A percentile compares a stretch with the other conserved stretches of the same genome.
These are phyloP conservation scores for Beauveria caledonica DNA, from an alignment of 2,329 filamentous ascomycete genomes.

Conservation along the genomic window DNA sequence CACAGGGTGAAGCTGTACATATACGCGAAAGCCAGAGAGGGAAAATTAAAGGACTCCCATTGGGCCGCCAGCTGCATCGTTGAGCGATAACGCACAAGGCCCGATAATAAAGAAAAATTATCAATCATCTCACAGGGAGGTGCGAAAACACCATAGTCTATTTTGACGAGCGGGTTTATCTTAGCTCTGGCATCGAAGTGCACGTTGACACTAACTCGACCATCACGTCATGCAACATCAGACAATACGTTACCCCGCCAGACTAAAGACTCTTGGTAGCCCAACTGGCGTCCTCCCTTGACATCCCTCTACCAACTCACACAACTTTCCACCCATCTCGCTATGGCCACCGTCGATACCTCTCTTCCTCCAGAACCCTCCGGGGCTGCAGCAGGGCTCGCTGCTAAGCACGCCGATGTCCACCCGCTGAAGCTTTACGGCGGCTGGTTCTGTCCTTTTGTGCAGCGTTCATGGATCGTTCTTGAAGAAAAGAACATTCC, in stretches of 20 bases:
- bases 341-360: slow-evolving; percentile 40
- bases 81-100: no score
- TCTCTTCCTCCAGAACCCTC: slow-evolving; percentile 38
- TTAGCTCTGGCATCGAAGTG: neutral
- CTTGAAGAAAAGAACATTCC: slow-evolving; percentile 65
- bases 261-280: neutral
- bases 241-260: neutral
- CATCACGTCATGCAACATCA: neutral
- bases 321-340: neutral
- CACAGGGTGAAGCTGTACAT: no score
- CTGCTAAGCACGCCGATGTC: slow-evolving; percentile 35
- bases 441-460: slow-evolving; percentile 66
- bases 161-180: neutral
- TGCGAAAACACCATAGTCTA: no score
- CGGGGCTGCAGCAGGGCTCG: slow-evolving; percentile 41
- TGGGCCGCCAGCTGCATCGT: neutral
- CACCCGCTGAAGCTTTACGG: slow-evolving; percentile 58
- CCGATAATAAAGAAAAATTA: no score
- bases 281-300: neutral
- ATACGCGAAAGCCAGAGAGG: neutral
- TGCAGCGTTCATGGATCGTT: slow-evolving; percentile 66
- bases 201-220: neutral
- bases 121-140: no score
- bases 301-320: neutral
- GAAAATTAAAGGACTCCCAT: neutral